Evolutionary conservation across 805 yeast species (phyloP).

Genomic region (Metschnikowia rubicola): DNA sequence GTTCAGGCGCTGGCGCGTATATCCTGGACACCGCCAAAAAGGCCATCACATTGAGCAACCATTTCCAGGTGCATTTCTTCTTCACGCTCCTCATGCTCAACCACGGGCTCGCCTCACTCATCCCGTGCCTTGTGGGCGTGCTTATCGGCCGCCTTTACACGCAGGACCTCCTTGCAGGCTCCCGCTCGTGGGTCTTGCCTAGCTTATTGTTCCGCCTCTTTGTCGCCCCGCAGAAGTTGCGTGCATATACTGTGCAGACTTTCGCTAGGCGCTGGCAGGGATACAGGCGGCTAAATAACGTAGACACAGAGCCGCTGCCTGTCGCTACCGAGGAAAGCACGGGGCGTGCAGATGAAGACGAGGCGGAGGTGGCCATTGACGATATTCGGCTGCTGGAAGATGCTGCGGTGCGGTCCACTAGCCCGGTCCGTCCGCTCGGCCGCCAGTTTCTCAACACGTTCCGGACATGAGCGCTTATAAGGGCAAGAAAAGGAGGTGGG

Average conservation of each 20-base stretch:
- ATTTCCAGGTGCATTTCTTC: constrained; percentile 38
- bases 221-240: constrained; percentile 24
- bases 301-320: constrained; percentile 3
- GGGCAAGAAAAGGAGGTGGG: constrained; percentile 21
- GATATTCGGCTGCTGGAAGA: constrained; percentile 14
- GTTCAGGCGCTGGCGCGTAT: too few species aligned
- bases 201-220: constrained; percentile 24
- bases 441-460: constrained; percentile 60
- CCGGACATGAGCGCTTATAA: constrained; percentile 31
- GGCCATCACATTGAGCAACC: constrained; percentile 28
- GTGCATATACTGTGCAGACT: constrained; percentile 3
- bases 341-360: constrained; percentile 13
- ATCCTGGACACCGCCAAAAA: too few species aligned
- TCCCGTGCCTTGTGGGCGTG: constrained; percentile 41
- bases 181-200: constrained; percentile 31
- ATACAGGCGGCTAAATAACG: constrained; percentile 9
- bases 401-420: constrained; percentile 41
- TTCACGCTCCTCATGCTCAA: constrained; percentile 40
- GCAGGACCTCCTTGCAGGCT: constrained; percentile 43
- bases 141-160: constrained; percentile 42
- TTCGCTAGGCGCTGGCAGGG: constrained; percentile 9
- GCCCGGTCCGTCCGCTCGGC: constrained; percentile 60
- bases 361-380: constrained; percentile 23
- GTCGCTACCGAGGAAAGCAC: constrained; percentile 2
- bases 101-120: constrained; percentile 37